These are phyloP conservation scores for Neurospora sp. DNA, from an alignment of 495 filamentous ascomycete species.

Conservation along the genomic window DNA sequence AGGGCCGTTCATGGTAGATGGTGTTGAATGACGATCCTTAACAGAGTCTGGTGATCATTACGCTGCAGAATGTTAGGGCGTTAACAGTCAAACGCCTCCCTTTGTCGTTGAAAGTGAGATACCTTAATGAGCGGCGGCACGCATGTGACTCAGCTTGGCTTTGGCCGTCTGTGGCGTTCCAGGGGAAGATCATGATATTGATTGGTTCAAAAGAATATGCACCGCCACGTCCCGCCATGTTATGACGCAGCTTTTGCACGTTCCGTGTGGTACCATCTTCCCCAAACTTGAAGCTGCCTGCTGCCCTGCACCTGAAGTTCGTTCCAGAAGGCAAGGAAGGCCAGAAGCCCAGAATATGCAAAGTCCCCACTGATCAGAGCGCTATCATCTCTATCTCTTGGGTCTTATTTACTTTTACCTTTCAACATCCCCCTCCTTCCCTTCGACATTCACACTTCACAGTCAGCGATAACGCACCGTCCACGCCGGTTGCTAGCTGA, in stretches of 20 bases:
- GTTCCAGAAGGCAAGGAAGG: neutral
- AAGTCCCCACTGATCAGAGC: neutral
- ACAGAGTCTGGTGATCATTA: neutral
- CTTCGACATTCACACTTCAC: neutral
- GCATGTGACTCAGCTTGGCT: neutral
- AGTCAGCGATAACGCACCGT: neutral
- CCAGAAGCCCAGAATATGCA: neutral
- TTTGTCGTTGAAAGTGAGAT: neutral
- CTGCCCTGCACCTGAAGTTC: neutral
- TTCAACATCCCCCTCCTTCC: neutral
- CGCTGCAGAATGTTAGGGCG: neutral
- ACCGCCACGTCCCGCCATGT: conserved; percentile 17
- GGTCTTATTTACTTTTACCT: neutral
- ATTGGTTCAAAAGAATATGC: conserved; percentile 2
- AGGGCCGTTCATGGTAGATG: neutral
- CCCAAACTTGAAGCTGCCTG: neutral
- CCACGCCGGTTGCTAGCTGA: neutral
- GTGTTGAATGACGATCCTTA: neutral
- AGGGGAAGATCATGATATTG: neutral
- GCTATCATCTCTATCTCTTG: neutral
- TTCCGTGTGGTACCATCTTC: neutral
- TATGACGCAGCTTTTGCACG: conserved; percentile 22
- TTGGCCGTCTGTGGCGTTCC: neutral
- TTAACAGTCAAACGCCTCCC: neutral
- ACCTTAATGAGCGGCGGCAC: neutral